These are phyloP conservation scores for Xerocomus brunneocitrinus DNA, from an alignment of 768 basidiomycete species.

Conservation along the genomic window DNA sequence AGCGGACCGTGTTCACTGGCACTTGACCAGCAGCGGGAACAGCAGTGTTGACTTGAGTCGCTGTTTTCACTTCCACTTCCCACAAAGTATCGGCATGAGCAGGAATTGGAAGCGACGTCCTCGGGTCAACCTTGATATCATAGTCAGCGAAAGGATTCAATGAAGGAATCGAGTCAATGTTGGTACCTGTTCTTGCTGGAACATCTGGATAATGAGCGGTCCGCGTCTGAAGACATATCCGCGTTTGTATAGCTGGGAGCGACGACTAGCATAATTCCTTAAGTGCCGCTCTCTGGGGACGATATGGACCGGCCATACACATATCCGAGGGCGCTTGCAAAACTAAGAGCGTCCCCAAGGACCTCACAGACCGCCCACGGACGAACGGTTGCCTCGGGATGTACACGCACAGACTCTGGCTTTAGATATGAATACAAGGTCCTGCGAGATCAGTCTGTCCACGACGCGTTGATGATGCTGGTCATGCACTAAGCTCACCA, in stretches of 20 bases:
- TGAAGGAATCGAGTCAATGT: slow-evolving; percentile 1
- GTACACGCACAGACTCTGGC: slow-evolving; percentile 77
- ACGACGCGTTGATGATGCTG: not conserved
- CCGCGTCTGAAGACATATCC: slow-evolving; percentile 77
- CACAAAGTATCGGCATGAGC: slow-evolving; percentile 79
- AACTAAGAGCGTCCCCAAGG: slow-evolving; percentile 72
- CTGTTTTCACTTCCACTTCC: slow-evolving; percentile 87
- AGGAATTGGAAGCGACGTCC: slow-evolving; percentile 69
- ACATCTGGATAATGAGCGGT: slow-evolving; percentile 70
- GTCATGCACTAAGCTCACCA: slow-evolving; percentile 44
- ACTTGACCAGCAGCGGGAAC: slow-evolving; percentile 25
- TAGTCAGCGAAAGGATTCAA: slow-evolving; percentile 4
- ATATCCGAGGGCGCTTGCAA: slow-evolving; percentile 78
- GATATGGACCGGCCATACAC: slow-evolving; percentile 39
- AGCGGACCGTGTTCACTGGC: slow-evolving; percentile 69
- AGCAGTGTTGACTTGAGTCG: slow-evolving; percentile 70
- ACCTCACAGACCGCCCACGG: slow-evolving; percentile 82
- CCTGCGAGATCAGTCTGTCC: slow-evolving; percentile 37
- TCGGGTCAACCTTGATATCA: slow-evolving; percentile 57
- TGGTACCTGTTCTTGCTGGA: slow-evolving; percentile 75
- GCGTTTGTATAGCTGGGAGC: slow-evolving; percentile 76
- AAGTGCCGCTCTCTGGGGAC: not conserved
- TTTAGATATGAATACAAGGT: slow-evolving; percentile 75
- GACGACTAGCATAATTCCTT: slow-evolving; percentile 38
- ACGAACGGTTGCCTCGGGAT: slow-evolving; percentile 83